These are phyloP conservation scores for Phytophthora fragariaefolia DNA, from an alignment of 352 stramenopile species.

Conservation along the genomic window DNA sequence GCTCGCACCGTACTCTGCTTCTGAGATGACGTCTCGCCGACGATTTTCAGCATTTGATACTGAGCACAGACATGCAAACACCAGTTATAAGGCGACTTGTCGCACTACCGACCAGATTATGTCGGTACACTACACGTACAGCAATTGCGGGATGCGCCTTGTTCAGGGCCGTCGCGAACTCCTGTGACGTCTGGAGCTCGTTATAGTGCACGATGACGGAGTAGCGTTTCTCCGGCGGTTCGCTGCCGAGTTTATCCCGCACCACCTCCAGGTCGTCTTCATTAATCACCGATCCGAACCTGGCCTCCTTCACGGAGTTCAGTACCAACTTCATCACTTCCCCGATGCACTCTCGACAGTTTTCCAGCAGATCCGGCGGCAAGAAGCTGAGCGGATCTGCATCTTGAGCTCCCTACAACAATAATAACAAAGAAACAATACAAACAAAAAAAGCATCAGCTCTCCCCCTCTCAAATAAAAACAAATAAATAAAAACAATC, in stretches of 20 bases:
- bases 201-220: constrained; percentile 94
- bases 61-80: constrained; percentile 25
- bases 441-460: neutral
- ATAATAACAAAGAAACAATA: constrained; percentile 10
- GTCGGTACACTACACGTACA: constrained; percentile 39
- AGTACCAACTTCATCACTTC: constrained; percentile 78
- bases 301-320: constrained; percentile 66
- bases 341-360: constrained; percentile 64
- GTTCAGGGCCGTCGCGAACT: constrained; percentile 81
- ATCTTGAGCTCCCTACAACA: constrained; percentile 71
- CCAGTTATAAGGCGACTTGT: constrained; percentile 13
- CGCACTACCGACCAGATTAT: neutral
- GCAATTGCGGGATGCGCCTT: constrained; percentile 72
- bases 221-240: constrained; percentile 71
- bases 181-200: constrained; percentile 90
- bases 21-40: constrained; percentile 73
- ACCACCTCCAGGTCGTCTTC: constrained; percentile 57
- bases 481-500: neutral
- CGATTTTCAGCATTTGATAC: constrained; percentile 88
- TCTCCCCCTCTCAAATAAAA: neutral
- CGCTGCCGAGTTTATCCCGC: constrained; percentile 53
- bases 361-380: constrained; percentile 58
- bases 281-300: constrained; percentile 62
- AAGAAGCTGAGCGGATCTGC: constrained; percentile 67
- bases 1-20: constrained; percentile 77